Percentiles rank a stretch among this genome's conserved stretches.
Evolutionary conservation across 2,329 filamentous ascomycete genomes (phyloP).

Genomic region (Monosporascus sp.): DNA sequence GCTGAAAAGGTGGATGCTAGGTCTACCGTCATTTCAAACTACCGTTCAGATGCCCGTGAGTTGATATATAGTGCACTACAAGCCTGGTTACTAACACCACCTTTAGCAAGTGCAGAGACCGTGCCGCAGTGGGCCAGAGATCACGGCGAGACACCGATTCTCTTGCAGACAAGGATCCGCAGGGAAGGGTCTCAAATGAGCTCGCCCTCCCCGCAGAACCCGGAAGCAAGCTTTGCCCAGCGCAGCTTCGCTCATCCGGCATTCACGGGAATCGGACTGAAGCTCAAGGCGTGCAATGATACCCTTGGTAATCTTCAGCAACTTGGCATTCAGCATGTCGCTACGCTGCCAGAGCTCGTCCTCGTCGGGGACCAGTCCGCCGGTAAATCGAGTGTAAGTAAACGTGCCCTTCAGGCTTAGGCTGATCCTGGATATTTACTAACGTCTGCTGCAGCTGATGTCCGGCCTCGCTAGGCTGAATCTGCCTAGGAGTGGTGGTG

Average conservation of each 20-base stretch:
- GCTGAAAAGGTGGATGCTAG: not conserved
- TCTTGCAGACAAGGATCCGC: slow-evolving; percentile 18
- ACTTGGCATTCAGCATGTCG: slow-evolving; percentile 65
- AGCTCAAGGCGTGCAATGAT: slow-evolving; percentile 60
- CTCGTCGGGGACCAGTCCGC: slow-evolving; percentile 81
- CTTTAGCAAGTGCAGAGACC: slow-evolving; percentile 20
- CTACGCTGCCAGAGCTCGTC: slow-evolving; percentile 71
- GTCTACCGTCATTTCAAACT: not conserved
- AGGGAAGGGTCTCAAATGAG: slow-evolving; percentile 5
- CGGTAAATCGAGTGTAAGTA: slow-evolving; percentile 63
- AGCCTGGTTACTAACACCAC: not conserved
- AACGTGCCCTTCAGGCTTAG: not conserved
- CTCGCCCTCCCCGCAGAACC: slow-evolving; percentile 18
- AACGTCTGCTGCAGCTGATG: slow-evolving; percentile 14
- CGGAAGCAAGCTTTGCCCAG: slow-evolving; percentile 21
- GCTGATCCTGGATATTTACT: not conserved
- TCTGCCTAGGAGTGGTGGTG: slow-evolving; percentile 44
- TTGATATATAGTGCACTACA: not conserved
- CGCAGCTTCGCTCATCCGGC: slow-evolving; percentile 29
- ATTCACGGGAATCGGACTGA: slow-evolving; percentile 52
- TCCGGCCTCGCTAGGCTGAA: slow-evolving; percentile 52
- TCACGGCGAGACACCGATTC: slow-evolving; percentile 19
- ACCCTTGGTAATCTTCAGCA: slow-evolving; percentile 63
- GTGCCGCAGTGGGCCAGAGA: slow-evolving; percentile 7
- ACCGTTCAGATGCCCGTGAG: slow-evolving; percentile 3